Evolutionary conservation across 1,284 basidiomycete species (phyloP).

Genomic region (Fistulinella staudtii): DNA sequence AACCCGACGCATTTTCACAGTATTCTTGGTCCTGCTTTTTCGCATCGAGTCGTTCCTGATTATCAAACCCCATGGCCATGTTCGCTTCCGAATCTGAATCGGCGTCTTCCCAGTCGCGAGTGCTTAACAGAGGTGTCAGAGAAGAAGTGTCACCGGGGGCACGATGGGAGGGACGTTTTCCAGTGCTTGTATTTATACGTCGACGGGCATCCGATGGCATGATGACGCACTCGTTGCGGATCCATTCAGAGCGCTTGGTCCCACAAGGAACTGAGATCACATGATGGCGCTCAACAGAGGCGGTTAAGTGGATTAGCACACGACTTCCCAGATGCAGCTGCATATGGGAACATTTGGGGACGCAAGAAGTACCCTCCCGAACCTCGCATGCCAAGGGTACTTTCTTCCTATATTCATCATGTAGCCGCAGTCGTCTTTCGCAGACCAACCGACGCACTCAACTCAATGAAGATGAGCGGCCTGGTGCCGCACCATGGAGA

Average conservation of each 20-base stretch:
- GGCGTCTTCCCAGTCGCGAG: conserved; percentile 3
- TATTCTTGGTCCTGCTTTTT: conserved; percentile 7
- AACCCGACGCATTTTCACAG: neutral
- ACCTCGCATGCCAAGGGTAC: too few relatives aligned
- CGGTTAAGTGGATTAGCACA: neutral
- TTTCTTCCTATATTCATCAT: too few relatives aligned
- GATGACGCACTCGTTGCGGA: too few relatives aligned
- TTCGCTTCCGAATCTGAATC: neutral
- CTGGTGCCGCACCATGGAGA: neutral
- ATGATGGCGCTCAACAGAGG: neutral
- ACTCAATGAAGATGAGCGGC: neutral
- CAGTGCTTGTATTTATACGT: conserved; percentile 18
- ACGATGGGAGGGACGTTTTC: neutral
- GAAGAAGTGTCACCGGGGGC: conserved; percentile 11
- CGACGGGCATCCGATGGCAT: neutral
- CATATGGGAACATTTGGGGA: too few relatives aligned
- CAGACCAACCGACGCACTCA: neutral
- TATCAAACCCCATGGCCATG: conserved; percentile 19
- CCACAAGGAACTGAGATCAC: neutral
- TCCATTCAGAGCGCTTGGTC: too few relatives aligned
- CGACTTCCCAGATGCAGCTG: neutral
- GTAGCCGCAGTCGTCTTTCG: too few relatives aligned
- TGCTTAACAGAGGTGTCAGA: conserved; percentile 10
- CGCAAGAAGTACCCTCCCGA: too few relatives aligned
- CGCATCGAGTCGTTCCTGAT: neutral